phyloP scores from a whole-genome alignment of 2,329 filamentous ascomycete genomes.

The Biscogniauxia marginata region DNA sequence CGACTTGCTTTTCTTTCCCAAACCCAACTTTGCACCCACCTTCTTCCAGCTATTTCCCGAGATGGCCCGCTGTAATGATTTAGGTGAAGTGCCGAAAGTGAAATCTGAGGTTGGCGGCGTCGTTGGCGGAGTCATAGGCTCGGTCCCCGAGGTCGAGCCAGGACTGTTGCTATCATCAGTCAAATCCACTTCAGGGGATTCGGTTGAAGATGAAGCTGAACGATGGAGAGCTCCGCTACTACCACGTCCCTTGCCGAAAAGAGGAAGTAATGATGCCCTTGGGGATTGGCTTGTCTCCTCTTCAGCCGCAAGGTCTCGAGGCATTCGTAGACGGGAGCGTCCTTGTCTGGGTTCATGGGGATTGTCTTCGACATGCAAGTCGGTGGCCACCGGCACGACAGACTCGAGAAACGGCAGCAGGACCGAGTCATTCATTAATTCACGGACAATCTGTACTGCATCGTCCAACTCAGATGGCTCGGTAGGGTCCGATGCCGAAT shows the following conservation, averaged over 20 bases:
- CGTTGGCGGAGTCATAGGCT: conserved; percentile 72
- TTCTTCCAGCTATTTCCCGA: conserved; percentile 63
- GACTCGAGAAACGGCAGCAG: conserved; percentile 86
- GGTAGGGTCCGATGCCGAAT: conserved; percentile 60
- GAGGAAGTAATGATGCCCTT: conserved; percentile 42
- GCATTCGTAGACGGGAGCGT: conserved; percentile 39
- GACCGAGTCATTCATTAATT: conserved; percentile 96
- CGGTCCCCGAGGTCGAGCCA: conserved; percentile 54
- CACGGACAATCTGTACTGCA: conserved; percentile 85
- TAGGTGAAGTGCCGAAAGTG: conserved; percentile 50
- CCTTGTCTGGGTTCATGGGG: conserved; percentile 35
- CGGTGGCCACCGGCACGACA: conserved; percentile 39
- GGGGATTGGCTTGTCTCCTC: conserved; percentile 45
- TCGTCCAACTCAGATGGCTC: conserved; percentile 74
- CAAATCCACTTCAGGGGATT: conserved; percentile 48
- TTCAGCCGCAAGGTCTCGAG: conserved; percentile 33
- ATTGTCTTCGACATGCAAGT: conserved; percentile 38
- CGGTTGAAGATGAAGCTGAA: conserved; percentile 45
- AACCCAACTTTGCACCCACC: conserved; percentile 59
- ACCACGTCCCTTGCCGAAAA: conserved; percentile 40
- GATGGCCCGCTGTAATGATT: conserved; percentile 53
- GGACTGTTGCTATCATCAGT: conserved; percentile 66
- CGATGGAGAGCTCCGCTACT: conserved; percentile 35
- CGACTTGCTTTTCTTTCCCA: conserved; percentile 52
- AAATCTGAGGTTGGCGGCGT: conserved; percentile 66